phyloP scores from a whole-genome alignment of 192 early-diverging fungal species.

The Backusella australiensis region DNA sequence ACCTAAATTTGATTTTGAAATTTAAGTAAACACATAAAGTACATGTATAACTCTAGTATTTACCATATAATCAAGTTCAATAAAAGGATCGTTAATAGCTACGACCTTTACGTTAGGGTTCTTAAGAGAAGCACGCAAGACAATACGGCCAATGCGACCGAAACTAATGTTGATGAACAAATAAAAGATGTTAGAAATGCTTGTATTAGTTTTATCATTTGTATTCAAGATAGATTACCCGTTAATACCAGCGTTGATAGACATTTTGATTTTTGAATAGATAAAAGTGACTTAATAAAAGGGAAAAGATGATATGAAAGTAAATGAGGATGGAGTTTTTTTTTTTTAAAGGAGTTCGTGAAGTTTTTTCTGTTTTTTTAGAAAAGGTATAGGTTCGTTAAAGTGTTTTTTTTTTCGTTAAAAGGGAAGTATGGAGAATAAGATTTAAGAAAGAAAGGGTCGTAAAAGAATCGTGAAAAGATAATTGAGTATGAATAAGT shows the following conservation, averaged over 20 bases:
- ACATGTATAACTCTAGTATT: neutral
- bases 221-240: conserved; percentile 9
- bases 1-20: conserved; percentile 31
- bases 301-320: neutral
- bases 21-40: neutral
- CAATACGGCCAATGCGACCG: conserved; percentile 98
- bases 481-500: neutral
- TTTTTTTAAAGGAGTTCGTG: neutral
- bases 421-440: neutral
- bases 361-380: neutral
- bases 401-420: conserved; percentile 7
- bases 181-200: neutral
- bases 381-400: conserved; percentile 7
- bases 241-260: conserved; percentile 18
- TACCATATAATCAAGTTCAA: conserved; percentile 93
- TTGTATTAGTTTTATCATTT: neutral
- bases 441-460: conserved; percentile 11
- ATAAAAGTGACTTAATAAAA: neutral
- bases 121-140: conserved; percentile 83
- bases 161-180: conserved; percentile 53
- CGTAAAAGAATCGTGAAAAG: conserved; percentile 2
- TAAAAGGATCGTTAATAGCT: conserved; percentile 97
- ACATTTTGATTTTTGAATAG: conserved; percentile 17
- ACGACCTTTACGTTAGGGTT: conserved; percentile 78
- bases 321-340: neutral